These are phyloP conservation scores for Scedosporium aurantiacum DNA, from an alignment of 2,329 filamentous ascomycete species.

Conservation along the genomic window DNA sequence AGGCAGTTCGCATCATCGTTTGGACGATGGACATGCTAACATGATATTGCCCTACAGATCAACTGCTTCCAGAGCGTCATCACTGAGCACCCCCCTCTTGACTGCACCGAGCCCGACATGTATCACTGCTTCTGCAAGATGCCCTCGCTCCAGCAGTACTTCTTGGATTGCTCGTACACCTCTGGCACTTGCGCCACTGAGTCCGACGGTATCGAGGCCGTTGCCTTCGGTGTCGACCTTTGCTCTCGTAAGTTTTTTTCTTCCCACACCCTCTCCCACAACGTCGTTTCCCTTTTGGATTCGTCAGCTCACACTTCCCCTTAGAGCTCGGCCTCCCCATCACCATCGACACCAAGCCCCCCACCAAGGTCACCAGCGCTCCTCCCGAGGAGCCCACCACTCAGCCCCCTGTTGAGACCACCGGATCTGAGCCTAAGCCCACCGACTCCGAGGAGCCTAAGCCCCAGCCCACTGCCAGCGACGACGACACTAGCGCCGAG, in stretches of 20 bases:
- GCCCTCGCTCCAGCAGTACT: conserved; percentile 14
- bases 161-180: conserved; percentile 14
- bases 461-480: not conserved
- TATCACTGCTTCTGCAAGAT: conserved; percentile 20
- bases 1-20: not conserved
- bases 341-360: conserved; percentile 3
- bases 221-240: conserved; percentile 15
- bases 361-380: not conserved
- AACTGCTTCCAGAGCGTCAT: conserved; percentile 17
- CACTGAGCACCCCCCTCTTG: conserved; percentile 16
- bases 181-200: conserved; percentile 7
- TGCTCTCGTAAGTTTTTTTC: conserved; percentile 17
- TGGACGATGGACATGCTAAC: not conserved
- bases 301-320: not conserved
- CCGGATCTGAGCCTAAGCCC: not conserved
- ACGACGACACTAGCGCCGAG: not conserved
- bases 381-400: not conserved
- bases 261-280: not conserved
- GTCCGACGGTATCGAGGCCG: conserved; percentile 8
- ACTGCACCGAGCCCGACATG: conserved; percentile 19
- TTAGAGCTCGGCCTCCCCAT: conserved; percentile 4
- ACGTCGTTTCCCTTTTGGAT: not conserved
- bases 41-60: conserved; percentile 5
- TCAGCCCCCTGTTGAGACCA: not conserved
- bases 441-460: not conserved